Base-by-base conservation (phyloP, 192 early-diverging fungal genomes). In the Rhizoclosmatium globosum region DNA sequence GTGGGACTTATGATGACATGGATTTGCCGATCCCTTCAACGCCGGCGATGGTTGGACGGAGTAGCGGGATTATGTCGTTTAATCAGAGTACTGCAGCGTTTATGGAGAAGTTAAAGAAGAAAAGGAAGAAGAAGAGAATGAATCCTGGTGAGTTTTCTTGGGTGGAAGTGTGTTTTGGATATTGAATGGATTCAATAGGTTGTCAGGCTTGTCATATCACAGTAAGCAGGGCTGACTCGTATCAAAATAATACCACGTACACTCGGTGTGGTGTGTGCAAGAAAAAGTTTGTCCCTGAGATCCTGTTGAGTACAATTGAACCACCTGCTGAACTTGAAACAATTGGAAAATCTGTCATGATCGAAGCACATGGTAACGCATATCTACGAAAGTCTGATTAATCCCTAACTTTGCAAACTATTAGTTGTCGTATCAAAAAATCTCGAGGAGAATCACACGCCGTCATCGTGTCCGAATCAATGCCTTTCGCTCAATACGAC, bases 401-500 rank as follows among this genome's bases (percentile, higher is more conserved):
- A 75, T 44, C 0, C 4, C 2, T 79, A 31, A 75, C 76, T 74
- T 56, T 11, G 11, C 60, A 19, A 62, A 56, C 53, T 0, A 56
- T n/a, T 59, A 89, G 88, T 90, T 89, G 86, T 46, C 77, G 89
- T 15, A 79, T 61, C 9, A 82, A 83, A 65, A 87, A 87, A 60
- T 72, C 47, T 15, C 82, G 84, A 31, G 93, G 92, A 23, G 93
- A 95, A 58, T 84, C 86, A 9, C 88, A 91, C 60, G 92, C 94
- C 0, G 84, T 81, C 7, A 85, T 89, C 64, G 89, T 94, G 57
- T 92, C 90, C 82, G 94, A 95, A 59, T 89, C 93, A 0, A 88
- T 95, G 56, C 94, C 94, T 1, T 95, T 95, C 71, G 85, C 92
- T 1, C 93, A 95, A 76, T 95, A 94, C 85, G 94, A 95, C 70